Evolutionary conservation across 2,329 filamentous ascomycete genomes (phyloP).

Genomic region (Clarireedia sp.): DNA sequence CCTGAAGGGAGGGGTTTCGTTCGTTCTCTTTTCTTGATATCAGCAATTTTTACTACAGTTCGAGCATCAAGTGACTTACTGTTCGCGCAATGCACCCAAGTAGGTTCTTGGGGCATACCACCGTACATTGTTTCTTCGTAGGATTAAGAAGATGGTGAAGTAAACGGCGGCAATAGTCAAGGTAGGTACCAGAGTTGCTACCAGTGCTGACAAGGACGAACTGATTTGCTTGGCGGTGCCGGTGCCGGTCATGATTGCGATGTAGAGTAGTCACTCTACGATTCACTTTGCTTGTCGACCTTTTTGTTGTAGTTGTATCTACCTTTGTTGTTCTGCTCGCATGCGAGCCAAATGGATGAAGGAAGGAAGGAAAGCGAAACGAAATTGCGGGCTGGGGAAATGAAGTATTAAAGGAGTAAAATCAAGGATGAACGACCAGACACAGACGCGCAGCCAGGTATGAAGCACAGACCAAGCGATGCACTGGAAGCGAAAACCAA

Average conservation of each 20-base stretch:
- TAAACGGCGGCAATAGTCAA: conserved; percentile 38
- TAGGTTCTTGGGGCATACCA: conserved; percentile 49
- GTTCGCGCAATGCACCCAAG: conserved; percentile 41
- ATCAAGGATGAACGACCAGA: not conserved
- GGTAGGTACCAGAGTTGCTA: conserved; percentile 41
- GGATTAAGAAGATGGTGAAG: conserved; percentile 39
- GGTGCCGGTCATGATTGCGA: not conserved
- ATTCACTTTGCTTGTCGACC: not conserved
- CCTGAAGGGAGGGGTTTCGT: conserved; percentile 52
- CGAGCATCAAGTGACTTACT: conserved; percentile 17
- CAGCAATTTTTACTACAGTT: conserved; percentile 10
- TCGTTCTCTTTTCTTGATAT: conserved; percentile 38
- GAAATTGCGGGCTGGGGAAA: not conserved
- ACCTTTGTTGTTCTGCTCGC: not conserved
- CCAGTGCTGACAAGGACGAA: conserved; percentile 32
- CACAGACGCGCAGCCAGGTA: not conserved
- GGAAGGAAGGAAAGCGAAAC: not conserved
- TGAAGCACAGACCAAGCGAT: not conserved
- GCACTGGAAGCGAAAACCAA: too few relatives aligned
- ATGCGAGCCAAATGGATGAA: not conserved
- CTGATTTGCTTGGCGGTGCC: not conserved
- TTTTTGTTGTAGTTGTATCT: not conserved
- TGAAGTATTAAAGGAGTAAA: not conserved
- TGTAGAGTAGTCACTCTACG: not conserved
- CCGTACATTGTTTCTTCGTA: conserved; percentile 40